Conservation (phyloP, 495 filamentous ascomycete genomes). For the Hypoxylon intermedium region DNA sequence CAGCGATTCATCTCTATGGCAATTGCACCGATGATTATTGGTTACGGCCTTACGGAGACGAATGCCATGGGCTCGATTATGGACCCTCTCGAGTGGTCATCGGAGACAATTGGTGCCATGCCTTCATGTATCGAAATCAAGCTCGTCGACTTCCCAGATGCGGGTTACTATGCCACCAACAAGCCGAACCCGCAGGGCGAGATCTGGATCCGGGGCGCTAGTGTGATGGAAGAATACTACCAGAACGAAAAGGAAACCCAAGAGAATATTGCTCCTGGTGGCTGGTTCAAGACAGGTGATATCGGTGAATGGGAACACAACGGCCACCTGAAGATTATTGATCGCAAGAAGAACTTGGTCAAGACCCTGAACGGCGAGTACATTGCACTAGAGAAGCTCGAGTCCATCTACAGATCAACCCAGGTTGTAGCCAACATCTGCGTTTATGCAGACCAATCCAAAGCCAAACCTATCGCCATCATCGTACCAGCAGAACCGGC, state of each 20-base stretch:
- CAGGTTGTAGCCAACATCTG: conserved; percentile 93
- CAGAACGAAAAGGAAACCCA: conserved; percentile 85
- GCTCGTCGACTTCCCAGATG: conserved; percentile 93
- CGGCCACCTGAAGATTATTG: conserved; percentile 87
- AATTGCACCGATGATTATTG: conserved; percentile 85
- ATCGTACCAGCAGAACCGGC: conserved; percentile 88
- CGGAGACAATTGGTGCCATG: conserved; percentile 78
- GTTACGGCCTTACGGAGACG: conserved; percentile 97
- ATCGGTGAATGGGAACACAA: conserved; percentile 87
- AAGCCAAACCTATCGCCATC: conserved; percentile 89
- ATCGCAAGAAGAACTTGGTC: conserved; percentile 97
- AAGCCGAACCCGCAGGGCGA: conserved; percentile 90
- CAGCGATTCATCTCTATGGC: conserved; percentile 88
- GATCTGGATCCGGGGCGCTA: conserved; percentile 86
- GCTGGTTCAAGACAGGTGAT: conserved; percentile 96
- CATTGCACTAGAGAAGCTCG: conserved; percentile 98
- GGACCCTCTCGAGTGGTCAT: conserved; percentile 89
- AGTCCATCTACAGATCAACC: conserved; percentile 88
- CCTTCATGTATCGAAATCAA: conserved; percentile 87
- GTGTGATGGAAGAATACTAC: conserved; percentile 77
- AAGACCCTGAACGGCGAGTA: conserved; percentile 98
- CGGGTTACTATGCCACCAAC: conserved; percentile 86
- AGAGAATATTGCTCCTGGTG: conserved; percentile 73
- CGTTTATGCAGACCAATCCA: conserved; percentile 81
- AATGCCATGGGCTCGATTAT: conserved; percentile 91